Percentiles rank a stretch among this genome's conserved stretches.
Evolutionary conservation across 2,329 filamentous ascomycete species (phyloP).

Genomic region (Emericellopsis atlantica): DNA sequence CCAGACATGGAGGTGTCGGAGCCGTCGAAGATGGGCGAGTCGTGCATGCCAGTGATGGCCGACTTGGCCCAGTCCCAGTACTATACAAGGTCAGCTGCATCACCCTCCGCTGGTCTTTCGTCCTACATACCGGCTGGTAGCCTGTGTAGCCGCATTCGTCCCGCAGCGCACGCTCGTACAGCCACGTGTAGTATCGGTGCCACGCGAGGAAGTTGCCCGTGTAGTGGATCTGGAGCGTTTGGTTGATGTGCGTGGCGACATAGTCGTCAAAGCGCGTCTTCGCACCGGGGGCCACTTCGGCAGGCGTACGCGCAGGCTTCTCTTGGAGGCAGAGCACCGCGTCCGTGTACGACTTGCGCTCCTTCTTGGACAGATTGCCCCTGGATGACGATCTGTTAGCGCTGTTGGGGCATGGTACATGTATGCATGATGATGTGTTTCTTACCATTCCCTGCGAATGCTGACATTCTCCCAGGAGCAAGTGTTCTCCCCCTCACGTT

Average conservation of each 20-base stretch:
- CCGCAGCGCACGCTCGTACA: constrained; percentile 16
- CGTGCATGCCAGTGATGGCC: constrained; percentile 18
- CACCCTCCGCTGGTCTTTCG: background rate
- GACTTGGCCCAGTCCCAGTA: constrained; percentile 35
- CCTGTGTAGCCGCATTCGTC: constrained; percentile 22
- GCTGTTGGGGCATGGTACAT: too few species aligned
- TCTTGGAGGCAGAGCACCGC: constrained; percentile 30
- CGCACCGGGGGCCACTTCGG: constrained; percentile 24
- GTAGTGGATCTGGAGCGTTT: constrained; percentile 29
- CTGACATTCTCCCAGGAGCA: constrained; percentile 15
- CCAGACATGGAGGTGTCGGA: constrained; percentile 29
- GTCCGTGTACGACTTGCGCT: constrained; percentile 24
- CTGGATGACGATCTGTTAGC: constrained; percentile 4
- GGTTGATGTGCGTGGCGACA: constrained; percentile 32
- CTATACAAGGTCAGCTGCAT: constrained; percentile 5
- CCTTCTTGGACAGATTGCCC: constrained; percentile 9
- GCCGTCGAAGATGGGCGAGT: constrained; percentile 36
- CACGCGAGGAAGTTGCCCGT: constrained; percentile 17
- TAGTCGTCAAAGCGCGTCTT: constrained; percentile 36
- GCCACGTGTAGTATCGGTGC: constrained; percentile 18
- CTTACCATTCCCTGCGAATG: constrained; percentile 17
- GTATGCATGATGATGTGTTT: background rate
- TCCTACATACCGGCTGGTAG: constrained; percentile 19
- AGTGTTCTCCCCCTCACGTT: constrained; percentile 8
- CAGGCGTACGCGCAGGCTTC: constrained; percentile 19